These are phyloP conservation scores for Exsudoporus frostii DNA, from an alignment of 768 basidiomycete genomes.

Conservation along the genomic window DNA sequence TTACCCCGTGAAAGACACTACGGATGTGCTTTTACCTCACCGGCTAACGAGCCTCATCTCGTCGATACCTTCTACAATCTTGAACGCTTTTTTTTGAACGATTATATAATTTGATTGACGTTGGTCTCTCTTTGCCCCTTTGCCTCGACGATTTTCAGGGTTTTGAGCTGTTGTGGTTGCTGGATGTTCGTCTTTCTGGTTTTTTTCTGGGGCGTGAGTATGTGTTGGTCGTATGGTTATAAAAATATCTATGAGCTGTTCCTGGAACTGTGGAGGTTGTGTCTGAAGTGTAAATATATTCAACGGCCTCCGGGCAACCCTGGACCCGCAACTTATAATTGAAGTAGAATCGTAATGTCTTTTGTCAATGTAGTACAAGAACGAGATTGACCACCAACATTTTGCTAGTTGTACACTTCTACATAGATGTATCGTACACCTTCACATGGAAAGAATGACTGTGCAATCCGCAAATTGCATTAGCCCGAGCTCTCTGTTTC, in stretches of 20 bases:
- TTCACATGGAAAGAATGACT: too few relatives aligned
- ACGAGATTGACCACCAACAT: too few relatives aligned
- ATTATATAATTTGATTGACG: background rate
- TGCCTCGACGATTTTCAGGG: background rate
- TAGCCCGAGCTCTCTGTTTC: too few relatives aligned
- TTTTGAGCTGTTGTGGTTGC: background rate
- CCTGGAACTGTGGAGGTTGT: too few relatives aligned
- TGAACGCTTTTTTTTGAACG: background rate
- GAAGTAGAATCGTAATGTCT: too few relatives aligned
- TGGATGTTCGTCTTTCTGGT: background rate
- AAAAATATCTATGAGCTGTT: background rate
- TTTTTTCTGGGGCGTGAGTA: background rate
- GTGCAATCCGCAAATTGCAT: too few relatives aligned
- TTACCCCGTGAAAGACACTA: constrained; percentile 16
- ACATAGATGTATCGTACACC: too few relatives aligned
- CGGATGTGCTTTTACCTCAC: constrained; percentile 26
- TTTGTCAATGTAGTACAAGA: too few relatives aligned
- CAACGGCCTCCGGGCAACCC: too few relatives aligned
- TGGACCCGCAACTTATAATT: too few relatives aligned
- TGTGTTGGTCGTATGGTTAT: background rate
- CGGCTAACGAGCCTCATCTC: constrained; percentile 37
- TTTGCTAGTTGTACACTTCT: too few relatives aligned
- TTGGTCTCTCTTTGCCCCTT: background rate
- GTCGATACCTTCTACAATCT: constrained; percentile 27
- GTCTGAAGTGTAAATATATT: too few relatives aligned